Evolutionary conservation across 495 filamentous ascomycete genomes (phyloP).

Genomic region (Aspergillus biplanus): DNA sequence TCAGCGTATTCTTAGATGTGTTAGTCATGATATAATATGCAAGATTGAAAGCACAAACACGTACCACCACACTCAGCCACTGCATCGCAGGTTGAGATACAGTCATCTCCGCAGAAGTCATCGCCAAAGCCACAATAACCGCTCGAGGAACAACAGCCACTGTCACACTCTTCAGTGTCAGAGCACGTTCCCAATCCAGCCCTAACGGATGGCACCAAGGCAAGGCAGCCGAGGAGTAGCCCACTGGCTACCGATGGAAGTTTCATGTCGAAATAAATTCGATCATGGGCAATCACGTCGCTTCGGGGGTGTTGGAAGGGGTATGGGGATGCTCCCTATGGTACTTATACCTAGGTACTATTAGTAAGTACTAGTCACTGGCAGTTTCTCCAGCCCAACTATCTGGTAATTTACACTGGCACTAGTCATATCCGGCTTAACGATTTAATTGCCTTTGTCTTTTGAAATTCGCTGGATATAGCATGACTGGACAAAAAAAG

Average conservation of each 20-base stretch:
- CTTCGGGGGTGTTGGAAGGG: too few relatives aligned
- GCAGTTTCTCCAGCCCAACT: too few relatives aligned
- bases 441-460: too few relatives aligned
- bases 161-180: not conserved
- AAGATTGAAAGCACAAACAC: not conserved
- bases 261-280: not conserved
- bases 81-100: conserved; percentile 8
- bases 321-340: too few relatives aligned
- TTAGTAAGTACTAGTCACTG: too few relatives aligned
- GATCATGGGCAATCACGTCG: too few relatives aligned
- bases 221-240: not conserved
- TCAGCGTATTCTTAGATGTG: conserved; percentile 3
- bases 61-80: conserved; percentile 11
- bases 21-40: not conserved
- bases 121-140: conserved; percentile 16
- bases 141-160: not conserved
- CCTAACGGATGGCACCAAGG: not conserved
- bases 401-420: too few relatives aligned
- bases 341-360: too few relatives aligned
- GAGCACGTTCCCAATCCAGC: not conserved
- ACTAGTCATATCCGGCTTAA: too few relatives aligned
- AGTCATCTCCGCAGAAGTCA: conserved; percentile 12
- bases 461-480: too few relatives aligned
- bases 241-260: not conserved
- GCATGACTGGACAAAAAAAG: too few relatives aligned